Evolutionary conservation across 2,329 filamentous ascomycete species (phyloP).

Genomic region (Lasiodiplodia citricola): DNA sequence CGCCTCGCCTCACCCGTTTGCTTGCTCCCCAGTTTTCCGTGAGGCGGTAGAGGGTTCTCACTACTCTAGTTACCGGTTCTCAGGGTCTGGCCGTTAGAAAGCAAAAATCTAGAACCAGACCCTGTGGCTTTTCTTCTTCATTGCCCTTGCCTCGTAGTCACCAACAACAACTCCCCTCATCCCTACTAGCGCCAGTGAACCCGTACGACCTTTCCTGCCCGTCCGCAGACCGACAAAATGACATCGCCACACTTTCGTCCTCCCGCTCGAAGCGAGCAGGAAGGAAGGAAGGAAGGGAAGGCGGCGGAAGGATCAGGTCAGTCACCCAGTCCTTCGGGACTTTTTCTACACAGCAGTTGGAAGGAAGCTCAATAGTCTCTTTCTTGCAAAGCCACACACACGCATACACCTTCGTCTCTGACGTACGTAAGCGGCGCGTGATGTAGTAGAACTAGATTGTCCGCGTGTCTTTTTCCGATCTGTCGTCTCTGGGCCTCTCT

Average conservation of each 20-base stretch:
- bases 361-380: background rate
- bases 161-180: background rate
- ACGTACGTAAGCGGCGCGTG: background rate
- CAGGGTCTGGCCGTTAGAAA: background rate
- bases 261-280: background rate
- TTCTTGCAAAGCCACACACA: no score
- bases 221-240: slow-evolving; percentile 12
- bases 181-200: background rate
- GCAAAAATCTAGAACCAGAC: background rate
- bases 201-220: background rate
- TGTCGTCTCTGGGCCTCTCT: background rate
- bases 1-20: no score
- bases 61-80: no score
- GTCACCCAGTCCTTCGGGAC: background rate
- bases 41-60: no score
- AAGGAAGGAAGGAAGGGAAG: background rate
- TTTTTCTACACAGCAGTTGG: no score
- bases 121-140: background rate
- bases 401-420: background rate
- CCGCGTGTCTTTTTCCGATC: background rate
- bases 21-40: no score
- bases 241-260: background rate
- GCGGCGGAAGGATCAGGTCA: background rate
- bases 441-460: background rate
- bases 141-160: background rate